Evolutionary conservation across 2,329 filamentous ascomycete species (phyloP).

Genomic region (Orbilia brochopaga): DNA sequence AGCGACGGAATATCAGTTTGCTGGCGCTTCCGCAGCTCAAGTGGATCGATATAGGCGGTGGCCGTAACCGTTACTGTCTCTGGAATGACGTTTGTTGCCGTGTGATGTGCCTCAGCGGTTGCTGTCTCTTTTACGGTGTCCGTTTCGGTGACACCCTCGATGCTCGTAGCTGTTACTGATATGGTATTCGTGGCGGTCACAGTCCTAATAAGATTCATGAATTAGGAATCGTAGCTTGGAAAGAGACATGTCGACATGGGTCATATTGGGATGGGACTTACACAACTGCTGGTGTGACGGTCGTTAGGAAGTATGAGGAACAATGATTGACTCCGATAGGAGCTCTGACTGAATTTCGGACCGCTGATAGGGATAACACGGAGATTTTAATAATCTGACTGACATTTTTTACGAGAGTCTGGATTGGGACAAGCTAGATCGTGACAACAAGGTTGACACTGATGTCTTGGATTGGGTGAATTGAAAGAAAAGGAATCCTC

Average conservation of each 20-base stretch:
- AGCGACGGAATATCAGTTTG: not conserved
- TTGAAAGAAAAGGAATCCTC: too few relatives aligned
- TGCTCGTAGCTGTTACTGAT: not conserved
- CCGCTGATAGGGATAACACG: not conserved
- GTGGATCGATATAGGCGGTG: not conserved
- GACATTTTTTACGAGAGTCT: not conserved
- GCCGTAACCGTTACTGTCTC: not conserved
- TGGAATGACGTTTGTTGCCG: not conserved
- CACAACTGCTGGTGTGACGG: not conserved
- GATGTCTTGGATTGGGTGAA: too few relatives aligned
- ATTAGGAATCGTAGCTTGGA: not conserved
- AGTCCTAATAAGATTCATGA: not conserved
- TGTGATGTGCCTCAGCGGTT: not conserved
- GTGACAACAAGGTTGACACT: too few relatives aligned
- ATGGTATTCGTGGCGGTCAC: not conserved
- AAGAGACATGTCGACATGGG: not conserved
- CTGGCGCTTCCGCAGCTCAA: not conserved
- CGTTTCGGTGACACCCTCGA: too few relatives aligned
- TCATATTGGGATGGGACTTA: not conserved
- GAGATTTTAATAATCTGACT: not conserved
- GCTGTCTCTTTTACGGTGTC: too few relatives aligned
- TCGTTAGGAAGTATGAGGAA: not conserved
- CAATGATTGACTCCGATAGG: not conserved
- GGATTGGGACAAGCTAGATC: too few relatives aligned
- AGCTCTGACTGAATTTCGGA: conserved; percentile 2